A percentile compares a stretch with the other conserved stretches of the same genome.
Conservation (phyloP, 192 early-diverging fungal genomes). For the Backusella luteola region DNA sequence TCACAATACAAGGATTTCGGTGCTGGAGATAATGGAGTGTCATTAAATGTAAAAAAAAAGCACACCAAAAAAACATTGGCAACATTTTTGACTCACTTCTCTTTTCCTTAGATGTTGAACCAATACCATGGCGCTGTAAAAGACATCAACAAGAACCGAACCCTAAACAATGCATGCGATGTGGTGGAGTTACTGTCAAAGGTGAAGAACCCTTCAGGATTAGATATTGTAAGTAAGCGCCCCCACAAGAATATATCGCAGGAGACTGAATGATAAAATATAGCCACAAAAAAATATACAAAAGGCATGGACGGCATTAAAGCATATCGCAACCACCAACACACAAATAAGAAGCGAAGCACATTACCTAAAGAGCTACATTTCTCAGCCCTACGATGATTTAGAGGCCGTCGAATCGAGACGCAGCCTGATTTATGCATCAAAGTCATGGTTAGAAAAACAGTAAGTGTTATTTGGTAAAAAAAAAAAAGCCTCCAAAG, state of each 20-base stretch:
- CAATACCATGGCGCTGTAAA: background rate
- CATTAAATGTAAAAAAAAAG: background rate
- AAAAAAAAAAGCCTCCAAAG: background rate
- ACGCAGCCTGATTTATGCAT: constrained; percentile 28
- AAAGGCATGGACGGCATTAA: background rate
- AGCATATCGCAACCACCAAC: background rate
- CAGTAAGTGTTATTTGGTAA: constrained; percentile 33
- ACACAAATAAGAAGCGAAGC: background rate
- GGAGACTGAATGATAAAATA: background rate
- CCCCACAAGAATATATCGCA: too few relatives aligned
- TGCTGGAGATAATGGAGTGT: background rate
- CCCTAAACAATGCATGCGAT: background rate
- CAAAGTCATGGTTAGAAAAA: constrained; percentile 52
- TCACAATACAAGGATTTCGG: background rate
- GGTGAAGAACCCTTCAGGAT: background rate
- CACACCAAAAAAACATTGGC: background rate
- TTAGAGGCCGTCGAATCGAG: background rate
- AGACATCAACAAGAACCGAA: background rate
- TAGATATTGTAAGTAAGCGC: background rate
- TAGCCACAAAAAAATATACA: background rate
- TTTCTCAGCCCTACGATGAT: background rate
- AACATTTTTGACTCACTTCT: background rate
- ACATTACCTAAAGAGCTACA: background rate
- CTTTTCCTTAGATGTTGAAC: background rate
- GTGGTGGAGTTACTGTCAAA: background rate